These are phyloP conservation scores for Fusarium verticillioides DNA, from an alignment of 2,329 filamentous ascomycete species.

Conservation along the genomic window DNA sequence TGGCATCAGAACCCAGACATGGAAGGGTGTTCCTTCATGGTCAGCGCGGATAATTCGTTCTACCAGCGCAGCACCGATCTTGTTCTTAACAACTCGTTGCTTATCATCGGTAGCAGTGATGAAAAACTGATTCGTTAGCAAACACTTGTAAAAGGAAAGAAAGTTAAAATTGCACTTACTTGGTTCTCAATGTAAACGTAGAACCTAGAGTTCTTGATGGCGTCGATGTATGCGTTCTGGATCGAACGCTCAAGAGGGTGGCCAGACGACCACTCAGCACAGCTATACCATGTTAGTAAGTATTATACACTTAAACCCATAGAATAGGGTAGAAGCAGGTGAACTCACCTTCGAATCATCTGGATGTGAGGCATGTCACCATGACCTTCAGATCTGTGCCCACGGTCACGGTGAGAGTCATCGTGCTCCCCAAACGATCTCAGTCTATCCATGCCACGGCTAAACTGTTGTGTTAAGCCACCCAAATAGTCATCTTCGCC, in stretches of 20 bases:
- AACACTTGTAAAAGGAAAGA: accelerated
- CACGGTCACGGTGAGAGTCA: slow-evolving; percentile 19
- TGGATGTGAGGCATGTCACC: slow-evolving; percentile 57
- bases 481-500: slow-evolving; percentile 52
- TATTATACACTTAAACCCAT: too few relatives aligned
- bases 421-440: slow-evolving; percentile 50
- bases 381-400: slow-evolving; percentile 8
- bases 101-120: slow-evolving; percentile 80
- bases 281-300: slow-evolving; percentile 49
- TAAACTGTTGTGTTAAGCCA: slow-evolving; percentile 57
- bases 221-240: slow-evolving; percentile 82
- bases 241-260: slow-evolving; percentile 77
- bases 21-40: slow-evolving; percentile 72
- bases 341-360: slow-evolving; percentile 59
- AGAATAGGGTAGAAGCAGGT: neutral
- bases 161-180: slow-evolving; percentile 45
- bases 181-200: slow-evolving; percentile 86
- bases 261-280: slow-evolving; percentile 63
- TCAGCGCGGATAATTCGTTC: slow-evolving; percentile 80
- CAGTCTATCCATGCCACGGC: slow-evolving; percentile 53
- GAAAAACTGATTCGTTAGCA: slow-evolving; percentile 68
- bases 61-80: slow-evolving; percentile 82
- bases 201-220: slow-evolving; percentile 74
- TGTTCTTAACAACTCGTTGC: slow-evolving; percentile 79
- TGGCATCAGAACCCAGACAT: slow-evolving; percentile 81